These are phyloP conservation scores for Albizia julibrissin DNA, from an alignment of 306 rosid genomes.

Conservation along the genomic window DNA sequence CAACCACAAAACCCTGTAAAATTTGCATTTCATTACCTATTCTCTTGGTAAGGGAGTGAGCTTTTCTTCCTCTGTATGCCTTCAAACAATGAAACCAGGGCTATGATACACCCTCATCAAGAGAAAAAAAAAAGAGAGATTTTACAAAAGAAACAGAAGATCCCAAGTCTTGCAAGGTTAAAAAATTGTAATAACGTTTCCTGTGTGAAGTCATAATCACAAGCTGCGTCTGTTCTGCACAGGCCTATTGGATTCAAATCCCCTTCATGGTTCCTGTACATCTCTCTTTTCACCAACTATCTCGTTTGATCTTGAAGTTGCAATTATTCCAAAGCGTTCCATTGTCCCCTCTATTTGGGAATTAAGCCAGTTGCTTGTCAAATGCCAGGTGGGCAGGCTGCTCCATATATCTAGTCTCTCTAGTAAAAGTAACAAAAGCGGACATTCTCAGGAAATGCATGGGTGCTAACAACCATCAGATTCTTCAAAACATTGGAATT, in stretches of 20 bases:
- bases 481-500: constrained; percentile 16
- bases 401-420: constrained; percentile 22
- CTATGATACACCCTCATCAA: neutral
- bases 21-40: neutral
- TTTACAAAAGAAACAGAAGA: neutral
- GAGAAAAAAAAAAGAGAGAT: neutral
- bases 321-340: constrained; percentile 17
- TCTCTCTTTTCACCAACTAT: constrained; percentile 25
- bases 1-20: neutral
- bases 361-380: constrained; percentile 13
- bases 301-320: constrained; percentile 19
- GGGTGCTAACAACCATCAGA: constrained; percentile 24
- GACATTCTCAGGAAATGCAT: constrained; percentile 12
- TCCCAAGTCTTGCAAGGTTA: constrained; percentile 14
- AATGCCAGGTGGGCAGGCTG: constrained; percentile 15
- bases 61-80: constrained; percentile 15
- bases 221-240: constrained; percentile 21
- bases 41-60: constrained; percentile 12
- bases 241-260: constrained; percentile 21
- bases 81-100: constrained; percentile 1
- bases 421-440: constrained; percentile 14
- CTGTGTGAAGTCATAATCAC: constrained; percentile 26
- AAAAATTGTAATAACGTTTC: constrained; percentile 5
- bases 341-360: neutral
- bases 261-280: constrained; percentile 22